Evolutionary conservation across 129 eudicot genomes (phyloP), one percentile per base, ranked within the genome.

Genomic region (Arctium lappa): DNA sequence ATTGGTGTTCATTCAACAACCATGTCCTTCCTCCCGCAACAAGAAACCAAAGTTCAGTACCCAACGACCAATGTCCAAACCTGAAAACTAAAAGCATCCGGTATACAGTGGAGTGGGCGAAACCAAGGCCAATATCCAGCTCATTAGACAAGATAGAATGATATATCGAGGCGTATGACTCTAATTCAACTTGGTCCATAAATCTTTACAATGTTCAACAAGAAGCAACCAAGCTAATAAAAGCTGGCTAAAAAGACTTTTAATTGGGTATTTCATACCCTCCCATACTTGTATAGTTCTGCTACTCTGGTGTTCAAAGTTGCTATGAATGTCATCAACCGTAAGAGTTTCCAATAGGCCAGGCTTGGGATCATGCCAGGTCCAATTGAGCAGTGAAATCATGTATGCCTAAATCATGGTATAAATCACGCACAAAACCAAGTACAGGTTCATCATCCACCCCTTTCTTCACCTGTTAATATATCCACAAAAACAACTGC

Each of bases 381-480:
- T 93, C 92, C 4, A 85, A 88, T 76, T 95, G 90, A 53, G 90
- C 91, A 3, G 98, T 91, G 81, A 92, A 85, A 88, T 91, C 95
- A 48, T 95, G 91, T 39, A 95, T 90, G 44, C 99, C 99, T 69
- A 91, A 74, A 79, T 95, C 99, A 82, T 93, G 98, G 84, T 93
- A 95, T 82, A 95, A 85, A 70, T 91, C 91, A 77, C 93, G 95
- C 70, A 88, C 92, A 70, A 87, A 91, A 75, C 89, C 95, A 70
- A 93, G 85, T 68, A 95, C 39, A 1, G 86, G 81, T 39, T 78
- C 89, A 50, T 93, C 98, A 66, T 93, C 90, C 38, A 56, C 73
- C 72, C 92, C 99, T 79, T 90, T 79, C 86, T 95, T 91, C 90
- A 93, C 91, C 98, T 95, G 79, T 81, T 72, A 46, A 69, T 15